Evolutionary conservation across 2,329 filamentous ascomycete genomes (phyloP).

Genomic region (Coniochaeta sp.): DNA sequence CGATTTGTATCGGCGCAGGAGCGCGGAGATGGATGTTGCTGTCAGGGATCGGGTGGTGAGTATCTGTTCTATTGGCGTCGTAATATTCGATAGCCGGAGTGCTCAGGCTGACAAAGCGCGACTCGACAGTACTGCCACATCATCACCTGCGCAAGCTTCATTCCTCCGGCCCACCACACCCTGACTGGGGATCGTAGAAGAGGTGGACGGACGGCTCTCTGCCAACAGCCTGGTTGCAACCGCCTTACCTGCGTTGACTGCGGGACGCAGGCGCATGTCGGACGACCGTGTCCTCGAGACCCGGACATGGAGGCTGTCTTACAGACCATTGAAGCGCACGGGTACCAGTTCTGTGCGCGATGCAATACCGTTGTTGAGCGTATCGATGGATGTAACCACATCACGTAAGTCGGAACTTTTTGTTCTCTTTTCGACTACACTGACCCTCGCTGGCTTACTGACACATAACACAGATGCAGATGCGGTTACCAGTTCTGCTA

Average conservation of each 20-base stretch:
- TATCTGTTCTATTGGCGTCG: no score
- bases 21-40: neutral
- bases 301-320: neutral
- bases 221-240: neutral
- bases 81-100: no score
- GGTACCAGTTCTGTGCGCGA: neutral
- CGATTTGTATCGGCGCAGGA: neutral
- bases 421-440: neutral
- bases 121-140: neutral
- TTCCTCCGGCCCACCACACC: neutral
- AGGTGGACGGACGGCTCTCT: neutral
- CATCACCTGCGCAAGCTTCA: neutral
- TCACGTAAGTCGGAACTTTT: neutral
- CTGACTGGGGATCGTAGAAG: neutral
- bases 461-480: neutral
- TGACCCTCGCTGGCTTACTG: neutral
- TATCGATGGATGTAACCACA: neutral
- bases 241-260: neutral
- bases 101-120: no score
- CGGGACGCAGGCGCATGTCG: neutral
- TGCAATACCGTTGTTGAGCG: neutral
- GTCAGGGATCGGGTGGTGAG: neutral
- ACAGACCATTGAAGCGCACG: neutral
- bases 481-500: neutral
- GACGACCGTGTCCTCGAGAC: neutral